Evolutionary conservation across 2,329 filamentous ascomycete species (phyloP), one percentile per base, ranked within the genome.

Genomic region (Neonectria coccinea): DNA sequence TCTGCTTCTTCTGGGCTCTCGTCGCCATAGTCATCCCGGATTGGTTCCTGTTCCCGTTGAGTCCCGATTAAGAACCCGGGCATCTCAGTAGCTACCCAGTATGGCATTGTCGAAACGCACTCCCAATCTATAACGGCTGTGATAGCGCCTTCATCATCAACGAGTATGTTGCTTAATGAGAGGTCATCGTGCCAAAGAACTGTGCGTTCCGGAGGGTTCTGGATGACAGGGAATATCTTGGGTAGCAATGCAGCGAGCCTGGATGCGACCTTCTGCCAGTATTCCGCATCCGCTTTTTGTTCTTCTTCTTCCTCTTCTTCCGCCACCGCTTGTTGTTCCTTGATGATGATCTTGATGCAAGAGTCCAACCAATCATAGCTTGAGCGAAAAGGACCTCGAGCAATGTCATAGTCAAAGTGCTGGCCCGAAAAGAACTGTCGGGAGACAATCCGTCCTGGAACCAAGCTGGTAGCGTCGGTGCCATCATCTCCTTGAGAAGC

Each of bases 91-190:
- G 75, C 69, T 52, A 72, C 66, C 82, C 80, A 84, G 14, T 77
- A 66, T 7, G 81, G 81, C 59, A 82, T 29, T 2, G 78, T 68
- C 8, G 78, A 81, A 11, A 81, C 77, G 45, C 77, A 82, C 59
- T 84, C 80, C 80, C 80, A 84, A 65, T 83, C 80, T 4, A 83
- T 48, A 0, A 83, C 53, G 5, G 68, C 81, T 1, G 78, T 79
- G 5, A 83, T 66, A 0, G 62, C 61, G 1, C 78, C 78, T 5
- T 75, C 29, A 0, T 78, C 71, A 56, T 83, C 73, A 1, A 83
- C 76, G 27, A 83, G 66, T 9, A 84, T 79, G 59, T 84, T 83
- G 2, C 73, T 64, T 7, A 75, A 63, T 1, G 71, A 75, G 1
- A 83, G 69, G 50, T 83, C 80, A 22, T 80, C 63, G 31, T 73